Conservation (phyloP, 768 basidiomycete genomes). For the Daedalea quercina region DNA sequence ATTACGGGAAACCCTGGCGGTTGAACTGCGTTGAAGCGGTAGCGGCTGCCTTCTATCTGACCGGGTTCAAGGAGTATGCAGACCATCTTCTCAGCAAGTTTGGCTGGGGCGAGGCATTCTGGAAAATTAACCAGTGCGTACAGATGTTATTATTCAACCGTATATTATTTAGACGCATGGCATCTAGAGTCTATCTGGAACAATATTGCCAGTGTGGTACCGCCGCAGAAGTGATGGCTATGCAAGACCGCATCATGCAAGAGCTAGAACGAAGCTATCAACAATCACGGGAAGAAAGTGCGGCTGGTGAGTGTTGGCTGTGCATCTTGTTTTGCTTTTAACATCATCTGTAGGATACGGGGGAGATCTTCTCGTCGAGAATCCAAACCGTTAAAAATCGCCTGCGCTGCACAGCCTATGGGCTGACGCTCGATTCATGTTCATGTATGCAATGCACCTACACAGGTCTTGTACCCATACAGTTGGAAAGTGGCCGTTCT, state of each 20-base stretch:
- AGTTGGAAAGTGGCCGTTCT: no score
- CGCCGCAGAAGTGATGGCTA: conserved; percentile 46
- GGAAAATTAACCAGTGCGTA: conserved; percentile 71
- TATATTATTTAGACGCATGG: not conserved
- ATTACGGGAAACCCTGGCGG: conserved; percentile 96
- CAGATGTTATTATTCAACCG: not conserved
- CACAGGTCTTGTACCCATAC: no score
- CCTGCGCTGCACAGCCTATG: no score
- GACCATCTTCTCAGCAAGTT: conserved; percentile 75
- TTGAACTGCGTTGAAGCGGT: conserved; percentile 93
- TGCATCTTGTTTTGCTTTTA: not conserved
- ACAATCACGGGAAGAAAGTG: conserved; percentile 39
- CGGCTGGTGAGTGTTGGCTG: conserved; percentile 33
- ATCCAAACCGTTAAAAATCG: conserved; percentile 58
- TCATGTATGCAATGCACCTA: no score
- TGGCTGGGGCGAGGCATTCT: conserved; percentile 89
- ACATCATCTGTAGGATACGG: conserved; percentile 15
- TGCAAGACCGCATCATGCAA: conserved; percentile 63
- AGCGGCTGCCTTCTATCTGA: conserved; percentile 92
- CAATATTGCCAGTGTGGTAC: conserved; percentile 69
- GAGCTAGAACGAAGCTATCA: conserved; percentile 61
- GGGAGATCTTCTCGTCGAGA: conserved; percentile 60
- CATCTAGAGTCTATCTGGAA: conserved; percentile 38
- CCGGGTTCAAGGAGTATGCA: conserved; percentile 78
- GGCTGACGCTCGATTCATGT: no score